Percentiles rank a stretch among this genome's conserved stretches.
phyloP scores from a whole-genome alignment of 2,329 filamentous ascomycete genomes.

The Sphaerostilbella broomeana region DNA sequence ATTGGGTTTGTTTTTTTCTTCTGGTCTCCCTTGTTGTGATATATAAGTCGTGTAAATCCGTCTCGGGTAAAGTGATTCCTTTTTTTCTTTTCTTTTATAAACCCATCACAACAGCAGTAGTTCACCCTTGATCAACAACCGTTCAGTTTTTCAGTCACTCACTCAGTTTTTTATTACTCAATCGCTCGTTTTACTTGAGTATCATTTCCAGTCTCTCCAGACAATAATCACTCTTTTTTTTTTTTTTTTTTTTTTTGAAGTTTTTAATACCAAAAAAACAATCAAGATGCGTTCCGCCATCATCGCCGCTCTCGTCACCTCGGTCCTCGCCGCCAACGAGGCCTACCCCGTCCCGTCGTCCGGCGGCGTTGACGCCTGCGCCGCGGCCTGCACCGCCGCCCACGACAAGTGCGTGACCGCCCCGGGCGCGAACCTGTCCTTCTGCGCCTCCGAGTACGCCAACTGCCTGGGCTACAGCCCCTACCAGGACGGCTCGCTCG shows the following conservation, averaged over 20 bases:
- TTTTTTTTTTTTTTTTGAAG: too few relatives aligned
- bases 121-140: too few relatives aligned
- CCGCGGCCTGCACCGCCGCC: constrained; percentile 1
- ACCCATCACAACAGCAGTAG: too few relatives aligned
- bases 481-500: constrained; percentile 15
- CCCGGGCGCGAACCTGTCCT: constrained; percentile 17
- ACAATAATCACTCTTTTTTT: neutral
- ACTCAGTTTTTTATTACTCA: too few relatives aligned
- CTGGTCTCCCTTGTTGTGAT: too few relatives aligned
- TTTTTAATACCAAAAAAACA: neutral
- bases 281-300: constrained; percentile 4
- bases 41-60: too few relatives aligned
- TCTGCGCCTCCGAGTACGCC: constrained; percentile 20
- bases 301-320: constrained; percentile 3
- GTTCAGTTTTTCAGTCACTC: too few relatives aligned
- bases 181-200: neutral
- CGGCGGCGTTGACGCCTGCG: constrained; percentile 7
- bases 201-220: too few relatives aligned
- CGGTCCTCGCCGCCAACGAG: constrained; percentile 2
- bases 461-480: constrained; percentile 23
- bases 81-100: too few relatives aligned
- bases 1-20: too few relatives aligned
- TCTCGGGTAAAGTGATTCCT: too few relatives aligned
- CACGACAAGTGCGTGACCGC: neutral
- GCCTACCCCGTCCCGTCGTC: neutral